These are phyloP conservation scores for Phytophthora citrophthora DNA, from an alignment of 352 stramenopile genomes.

Conservation along the genomic window DNA sequence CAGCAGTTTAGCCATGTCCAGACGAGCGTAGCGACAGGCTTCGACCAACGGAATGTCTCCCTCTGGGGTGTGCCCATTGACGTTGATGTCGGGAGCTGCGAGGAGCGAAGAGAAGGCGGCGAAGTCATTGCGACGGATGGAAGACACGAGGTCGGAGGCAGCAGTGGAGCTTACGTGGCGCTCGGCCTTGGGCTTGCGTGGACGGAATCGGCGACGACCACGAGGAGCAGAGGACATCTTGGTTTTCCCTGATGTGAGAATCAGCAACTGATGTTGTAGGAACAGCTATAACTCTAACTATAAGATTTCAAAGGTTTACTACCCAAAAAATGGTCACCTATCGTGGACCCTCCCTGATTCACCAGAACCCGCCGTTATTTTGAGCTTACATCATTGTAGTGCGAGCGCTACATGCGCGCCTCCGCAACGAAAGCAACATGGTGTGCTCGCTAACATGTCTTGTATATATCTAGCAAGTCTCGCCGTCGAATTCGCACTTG, in stretches of 20 bases:
- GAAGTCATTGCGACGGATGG: slow-evolving; percentile 36
- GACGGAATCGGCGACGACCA: background rate
- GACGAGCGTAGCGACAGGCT: slow-evolving; percentile 57
- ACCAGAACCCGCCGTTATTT: too few relatives aligned
- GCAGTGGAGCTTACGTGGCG: background rate
- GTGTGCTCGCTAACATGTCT: too few relatives aligned
- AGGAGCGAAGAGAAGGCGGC: slow-evolving; percentile 35
- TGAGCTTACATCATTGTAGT: too few relatives aligned
- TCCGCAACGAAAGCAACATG: too few relatives aligned
- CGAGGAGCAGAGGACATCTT: background rate
- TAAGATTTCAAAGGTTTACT: too few relatives aligned
- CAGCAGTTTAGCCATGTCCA: slow-evolving; percentile 46
- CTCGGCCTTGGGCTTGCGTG: slow-evolving; percentile 2
- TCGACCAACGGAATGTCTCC: slow-evolving; percentile 61
- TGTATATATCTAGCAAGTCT: too few relatives aligned
- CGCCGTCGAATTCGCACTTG: too few relatives aligned
- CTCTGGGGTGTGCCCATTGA: slow-evolving; percentile 46
- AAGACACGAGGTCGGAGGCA: slow-evolving; percentile 27
- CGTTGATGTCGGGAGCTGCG: slow-evolving; percentile 29
- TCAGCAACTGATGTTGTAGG: too few relatives aligned
- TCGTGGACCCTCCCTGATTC: too few relatives aligned
- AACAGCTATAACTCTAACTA: too few relatives aligned
- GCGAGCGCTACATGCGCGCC: too few relatives aligned
- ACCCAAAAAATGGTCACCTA: too few relatives aligned
- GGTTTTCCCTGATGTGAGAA: background rate